Evolutionary conservation across 108 stramenopile genomes (phyloP), one percentile per base, ranked within the genome.

Genomic region (Pseudonitzschia multistriata): DNA sequence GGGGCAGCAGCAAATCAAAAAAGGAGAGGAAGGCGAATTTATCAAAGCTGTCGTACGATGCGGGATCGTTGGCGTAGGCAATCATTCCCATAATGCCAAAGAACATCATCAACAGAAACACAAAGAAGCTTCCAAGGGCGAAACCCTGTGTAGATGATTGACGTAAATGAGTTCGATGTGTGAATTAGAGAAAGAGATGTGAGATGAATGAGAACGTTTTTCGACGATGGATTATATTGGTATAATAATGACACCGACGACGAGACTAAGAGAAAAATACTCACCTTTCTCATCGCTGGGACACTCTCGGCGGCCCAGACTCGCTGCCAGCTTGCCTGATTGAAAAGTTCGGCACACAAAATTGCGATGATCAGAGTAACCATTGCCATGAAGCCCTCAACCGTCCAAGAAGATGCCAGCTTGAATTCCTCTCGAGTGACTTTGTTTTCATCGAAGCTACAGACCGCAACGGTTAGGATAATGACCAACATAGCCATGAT

Each of bases 41-140:
- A 37, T 84, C 81, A 50, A 66, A 82, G 66, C 68, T 74, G 42
- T 84, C 77, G 62, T 84, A 90, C 22, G 79, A 71, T 27, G 63
- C 66, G 22, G 89, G 87, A 65, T 90, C 86, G 36, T 85, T 83
- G 59, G 89, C 86, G 77, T 85, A 88, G 14, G 84, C 79, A 70
- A 88, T 79, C 85, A 88, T 91, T 13, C 86, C 90, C 87, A 91
- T 91, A 69, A 91, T 76, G 30, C 90, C 90, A 62, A 91, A 91
- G 77, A 91, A 91, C 82, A 87, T 80, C 84, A 91, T 91, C 65
- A 91, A 72, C 11, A 88, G 61, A 63, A 87, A 87, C 29, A 91
- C 79, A 25, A 83, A 30, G 56, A 79, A 40, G 52, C 68, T 62
- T 52, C 90, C 90, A 50, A 67, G n/a, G 19, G 56, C 34, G 64